These are phyloP conservation scores for Exophiala aquamarina DNA, from an alignment of 2,329 filamentous ascomycete species.

Conservation along the genomic window DNA sequence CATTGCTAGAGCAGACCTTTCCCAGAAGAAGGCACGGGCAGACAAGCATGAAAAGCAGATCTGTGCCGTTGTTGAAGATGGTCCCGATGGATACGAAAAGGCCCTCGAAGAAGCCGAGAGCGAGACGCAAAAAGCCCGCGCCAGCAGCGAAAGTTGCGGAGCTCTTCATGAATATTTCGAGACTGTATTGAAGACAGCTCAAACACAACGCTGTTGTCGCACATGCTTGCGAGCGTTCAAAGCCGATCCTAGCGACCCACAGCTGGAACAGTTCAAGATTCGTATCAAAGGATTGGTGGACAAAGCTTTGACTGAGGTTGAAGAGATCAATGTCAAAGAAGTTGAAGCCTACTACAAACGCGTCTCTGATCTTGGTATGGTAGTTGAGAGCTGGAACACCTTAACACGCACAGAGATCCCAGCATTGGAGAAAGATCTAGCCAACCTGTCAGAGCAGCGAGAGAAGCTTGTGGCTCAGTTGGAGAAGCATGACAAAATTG, in stretches of 20 bases:
- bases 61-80: conserved; percentile 56
- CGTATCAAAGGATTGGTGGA: conserved; percentile 62
- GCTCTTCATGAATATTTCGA: conserved; percentile 71
- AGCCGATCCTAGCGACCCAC: conserved; percentile 46
- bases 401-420: conserved; percentile 70
- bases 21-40: conserved; percentile 63
- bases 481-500: conserved; percentile 66
- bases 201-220: conserved; percentile 69
- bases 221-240: conserved; percentile 73
- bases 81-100: conserved; percentile 52
- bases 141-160: conserved; percentile 67
- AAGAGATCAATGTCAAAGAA: conserved; percentile 59
- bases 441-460: conserved; percentile 61
- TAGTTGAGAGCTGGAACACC: conserved; percentile 73
- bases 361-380: conserved; percentile 62
- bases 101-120: conserved; percentile 53
- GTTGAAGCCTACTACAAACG: conserved; percentile 62
- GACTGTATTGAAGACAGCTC: conserved; percentile 59
- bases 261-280: conserved; percentile 63
- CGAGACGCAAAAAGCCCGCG: conserved; percentile 53
- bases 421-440: conserved; percentile 62
- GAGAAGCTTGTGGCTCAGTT: conserved; percentile 60
- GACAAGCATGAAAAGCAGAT: conserved; percentile 63
- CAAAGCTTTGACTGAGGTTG: conserved; percentile 51
- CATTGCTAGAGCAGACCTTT: conserved; percentile 62